Evolutionary conservation across 2,329 filamentous ascomycete genomes (phyloP).

Genomic region (Pestalotiopsis sp.): DNA sequence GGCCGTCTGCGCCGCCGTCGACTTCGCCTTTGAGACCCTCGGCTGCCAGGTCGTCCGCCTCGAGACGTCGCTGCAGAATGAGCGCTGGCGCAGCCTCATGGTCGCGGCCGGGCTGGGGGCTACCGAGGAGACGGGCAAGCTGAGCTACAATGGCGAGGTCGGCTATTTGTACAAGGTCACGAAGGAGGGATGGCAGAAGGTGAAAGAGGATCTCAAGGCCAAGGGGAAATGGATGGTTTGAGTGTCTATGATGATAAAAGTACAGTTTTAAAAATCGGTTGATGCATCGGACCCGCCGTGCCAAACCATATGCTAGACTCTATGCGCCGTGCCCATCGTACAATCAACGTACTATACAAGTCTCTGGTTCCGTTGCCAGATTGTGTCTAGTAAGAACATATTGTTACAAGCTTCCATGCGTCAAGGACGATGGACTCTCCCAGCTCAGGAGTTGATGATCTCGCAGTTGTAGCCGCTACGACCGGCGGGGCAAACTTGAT

Average conservation of each 20-base stretch:
- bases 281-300: too few relatives aligned
- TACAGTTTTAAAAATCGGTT: not conserved
- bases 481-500: not conserved
- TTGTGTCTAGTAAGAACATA: not conserved
- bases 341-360: not conserved
- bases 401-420: too few relatives aligned
- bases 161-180: not conserved
- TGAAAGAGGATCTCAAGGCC: not conserved
- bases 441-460: not conserved
- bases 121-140: not conserved
- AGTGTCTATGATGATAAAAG: not conserved
- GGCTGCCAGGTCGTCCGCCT: conserved; percentile 5
- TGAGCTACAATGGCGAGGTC: not conserved
- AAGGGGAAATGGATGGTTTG: conserved; percentile 5
- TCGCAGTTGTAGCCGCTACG: conserved; percentile 1
- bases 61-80: conserved; percentile 6
- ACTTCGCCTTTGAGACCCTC: not conserved
- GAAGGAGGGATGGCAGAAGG: conserved; percentile 3
- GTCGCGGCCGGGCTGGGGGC: not conserved
- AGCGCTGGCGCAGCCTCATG: conserved; percentile 8
- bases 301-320: not conserved
- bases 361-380: not conserved
- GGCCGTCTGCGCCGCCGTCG: not conserved
- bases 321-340: not conserved
- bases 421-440: too few relatives aligned